phyloP scores from a whole-genome alignment of 805 yeast species.

The Candida sithepensis region DNA sequence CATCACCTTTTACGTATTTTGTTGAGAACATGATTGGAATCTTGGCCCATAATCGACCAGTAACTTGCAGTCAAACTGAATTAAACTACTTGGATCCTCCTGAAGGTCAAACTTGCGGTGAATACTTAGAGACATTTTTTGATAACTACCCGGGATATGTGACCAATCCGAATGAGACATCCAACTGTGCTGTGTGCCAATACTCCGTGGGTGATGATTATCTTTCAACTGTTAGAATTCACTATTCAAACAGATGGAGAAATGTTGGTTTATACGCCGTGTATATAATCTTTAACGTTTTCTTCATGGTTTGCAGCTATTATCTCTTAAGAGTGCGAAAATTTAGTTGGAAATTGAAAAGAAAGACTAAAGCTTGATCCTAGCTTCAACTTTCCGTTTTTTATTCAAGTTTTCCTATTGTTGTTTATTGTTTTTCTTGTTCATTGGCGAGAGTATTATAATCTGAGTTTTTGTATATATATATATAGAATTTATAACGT shows the following conservation, averaged over 20 bases:
- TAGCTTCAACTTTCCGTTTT: neutral
- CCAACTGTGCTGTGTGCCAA: constrained; percentile 46
- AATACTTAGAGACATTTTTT: constrained; percentile 41
- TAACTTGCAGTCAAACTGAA: constrained; percentile 47
- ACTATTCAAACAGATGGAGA: constrained; percentile 52
- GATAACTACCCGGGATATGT: constrained; percentile 50
- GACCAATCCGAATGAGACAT: constrained; percentile 43
- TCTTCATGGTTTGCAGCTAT: constrained; percentile 1
- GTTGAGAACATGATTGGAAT: constrained; percentile 48
- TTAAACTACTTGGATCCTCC: constrained; percentile 49
- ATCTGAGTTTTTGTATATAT: too few species aligned
- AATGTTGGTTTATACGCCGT: constrained; percentile 59
- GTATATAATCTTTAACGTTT: constrained; percentile 48
- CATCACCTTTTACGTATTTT: constrained; percentile 68
- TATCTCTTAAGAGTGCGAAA: constrained; percentile 2
- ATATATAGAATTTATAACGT: too few species aligned
- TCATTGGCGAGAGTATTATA: too few species aligned
- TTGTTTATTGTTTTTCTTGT: neutral
- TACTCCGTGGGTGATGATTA: constrained; percentile 43
- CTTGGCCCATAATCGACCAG: constrained; percentile 44
- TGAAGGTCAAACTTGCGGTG: constrained; percentile 57
- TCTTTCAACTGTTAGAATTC: constrained; percentile 38
- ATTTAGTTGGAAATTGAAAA: neutral
- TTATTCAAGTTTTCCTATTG: neutral
- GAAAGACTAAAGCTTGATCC: neutral